Evolutionary conservation across 257 asterid species (phyloP).

Genomic region (Nemophila menziesii): DNA sequence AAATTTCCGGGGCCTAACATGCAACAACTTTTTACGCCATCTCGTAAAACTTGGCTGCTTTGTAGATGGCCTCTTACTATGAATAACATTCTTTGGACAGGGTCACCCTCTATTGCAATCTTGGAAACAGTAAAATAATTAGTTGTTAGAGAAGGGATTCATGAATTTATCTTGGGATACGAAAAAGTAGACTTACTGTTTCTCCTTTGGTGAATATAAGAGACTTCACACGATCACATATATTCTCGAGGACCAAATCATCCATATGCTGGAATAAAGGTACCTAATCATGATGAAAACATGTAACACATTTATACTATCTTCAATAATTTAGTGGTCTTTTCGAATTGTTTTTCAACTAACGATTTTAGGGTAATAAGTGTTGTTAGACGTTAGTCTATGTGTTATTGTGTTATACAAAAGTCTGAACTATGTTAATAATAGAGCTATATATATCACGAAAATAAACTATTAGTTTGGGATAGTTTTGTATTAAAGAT

Average conservation of each 20-base stretch:
- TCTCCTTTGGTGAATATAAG: constrained; percentile 89
- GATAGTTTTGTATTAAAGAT: no score
- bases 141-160: background rate
- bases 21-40: constrained; percentile 78
- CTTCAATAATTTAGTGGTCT: no score
- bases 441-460: no score
- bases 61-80: constrained; percentile 94
- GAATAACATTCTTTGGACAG: constrained; percentile 82
- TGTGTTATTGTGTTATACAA: no score
- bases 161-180: background rate
- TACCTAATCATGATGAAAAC: constrained; percentile 33
- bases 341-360: no score
- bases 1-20: constrained; percentile 98
- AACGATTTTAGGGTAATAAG: no score
- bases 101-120: constrained; percentile 93
- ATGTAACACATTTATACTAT: no score
- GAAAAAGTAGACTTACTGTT: constrained; percentile 34
- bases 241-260: constrained; percentile 75
- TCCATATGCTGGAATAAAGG: constrained; percentile 98
- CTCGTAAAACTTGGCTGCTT: constrained; percentile 85
- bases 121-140: background rate
- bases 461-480: no score
- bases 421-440: no score
- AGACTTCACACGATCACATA: constrained; percentile 90
- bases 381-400: no score